These are phyloP conservation scores for Sporisorium scitamineum DNA, from an alignment of 1,284 basidiomycete genomes.

Conservation along the genomic window DNA sequence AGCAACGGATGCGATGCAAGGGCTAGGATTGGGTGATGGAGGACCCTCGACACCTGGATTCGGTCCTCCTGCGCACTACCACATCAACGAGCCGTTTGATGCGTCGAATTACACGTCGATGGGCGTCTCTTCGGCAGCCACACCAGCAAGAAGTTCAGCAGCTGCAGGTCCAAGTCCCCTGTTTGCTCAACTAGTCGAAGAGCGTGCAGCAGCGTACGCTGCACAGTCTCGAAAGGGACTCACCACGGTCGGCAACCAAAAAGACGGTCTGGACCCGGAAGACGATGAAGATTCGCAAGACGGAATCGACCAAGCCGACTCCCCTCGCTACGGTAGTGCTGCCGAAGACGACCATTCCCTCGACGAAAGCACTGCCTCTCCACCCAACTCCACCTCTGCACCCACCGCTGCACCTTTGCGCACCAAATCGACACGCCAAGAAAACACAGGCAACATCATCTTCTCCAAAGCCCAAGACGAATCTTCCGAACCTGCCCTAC, in stretches of 20 bases:
- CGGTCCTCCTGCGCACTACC: slow-evolving; percentile 43
- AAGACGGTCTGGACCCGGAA: slow-evolving; percentile 58
- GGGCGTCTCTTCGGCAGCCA: slow-evolving; percentile 1
- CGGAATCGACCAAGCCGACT: slow-evolving; percentile 27
- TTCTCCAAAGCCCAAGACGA: slow-evolving; percentile 74
- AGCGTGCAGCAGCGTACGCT: slow-evolving; percentile 34
- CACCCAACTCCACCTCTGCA: no score
- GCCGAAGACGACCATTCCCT: slow-evolving; percentile 15
- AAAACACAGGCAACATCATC: slow-evolving; percentile 75
- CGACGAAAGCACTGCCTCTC: background rate
- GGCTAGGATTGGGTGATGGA: slow-evolving; percentile 14
- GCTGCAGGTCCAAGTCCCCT: slow-evolving; percentile 26
- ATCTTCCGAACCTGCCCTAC: slow-evolving; percentile 69
- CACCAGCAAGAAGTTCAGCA: slow-evolving; percentile 6
- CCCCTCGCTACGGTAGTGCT: slow-evolving; percentile 19
- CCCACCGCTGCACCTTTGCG: background rate
- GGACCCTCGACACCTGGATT: slow-evolving; percentile 39
- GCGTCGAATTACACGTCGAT: slow-evolving; percentile 32
- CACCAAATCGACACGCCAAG: slow-evolving; percentile 4
- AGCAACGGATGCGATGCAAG: slow-evolving; percentile 12
- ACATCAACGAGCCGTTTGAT: slow-evolving; percentile 23
- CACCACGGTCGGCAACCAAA: slow-evolving; percentile 53
- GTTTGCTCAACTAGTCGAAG: slow-evolving; percentile 32
- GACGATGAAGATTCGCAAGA: slow-evolving; percentile 55
- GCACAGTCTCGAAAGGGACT: slow-evolving; percentile 31